phyloP scores from a whole-genome alignment of 805 yeast genomes.

The Debaryomyces prosopidis region DNA sequence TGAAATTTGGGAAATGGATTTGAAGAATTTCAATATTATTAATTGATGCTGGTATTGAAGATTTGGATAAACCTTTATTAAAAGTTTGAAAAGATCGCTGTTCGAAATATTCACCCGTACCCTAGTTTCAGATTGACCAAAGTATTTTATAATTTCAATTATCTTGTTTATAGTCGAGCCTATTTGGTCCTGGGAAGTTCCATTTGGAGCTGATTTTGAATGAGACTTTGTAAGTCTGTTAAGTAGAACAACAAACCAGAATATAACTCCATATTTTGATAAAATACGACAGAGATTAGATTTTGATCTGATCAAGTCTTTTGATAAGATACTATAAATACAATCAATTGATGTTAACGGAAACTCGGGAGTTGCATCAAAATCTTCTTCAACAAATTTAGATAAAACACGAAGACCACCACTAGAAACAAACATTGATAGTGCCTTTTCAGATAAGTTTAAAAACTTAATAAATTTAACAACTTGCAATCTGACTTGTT shows the following conservation, averaged over 20 bases:
- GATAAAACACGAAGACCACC: conserved; percentile 48
- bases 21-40: conserved; percentile 45
- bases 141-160: conserved; percentile 38
- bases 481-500: conserved; percentile 36
- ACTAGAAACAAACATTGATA: conserved; percentile 43
- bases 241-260: conserved; percentile 43
- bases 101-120: conserved; percentile 41
- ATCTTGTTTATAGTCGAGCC: conserved; percentile 25
- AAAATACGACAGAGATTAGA: conserved; percentile 44
- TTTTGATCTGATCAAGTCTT: conserved; percentile 37
- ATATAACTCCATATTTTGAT: conserved; percentile 42
- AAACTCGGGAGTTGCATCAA: conserved; percentile 36
- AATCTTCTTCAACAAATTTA: conserved; percentile 48
- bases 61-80: conserved; percentile 40
- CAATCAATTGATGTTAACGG: conserved; percentile 39
- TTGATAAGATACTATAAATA: conserved; percentile 33
- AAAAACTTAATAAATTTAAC: conserved; percentile 34
- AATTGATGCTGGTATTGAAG: conserved; percentile 34
- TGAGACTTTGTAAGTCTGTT: conserved; percentile 27
- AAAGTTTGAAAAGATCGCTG: conserved; percentile 38
- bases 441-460: conserved; percentile 31
- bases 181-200: conserved; percentile 3
- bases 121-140: conserved; percentile 48
- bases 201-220: neutral
- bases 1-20: conserved; percentile 39